phyloP scores from a whole-genome alignment of 1,139 yeast genomes.

The Geotrichum carabidarum region DNA sequence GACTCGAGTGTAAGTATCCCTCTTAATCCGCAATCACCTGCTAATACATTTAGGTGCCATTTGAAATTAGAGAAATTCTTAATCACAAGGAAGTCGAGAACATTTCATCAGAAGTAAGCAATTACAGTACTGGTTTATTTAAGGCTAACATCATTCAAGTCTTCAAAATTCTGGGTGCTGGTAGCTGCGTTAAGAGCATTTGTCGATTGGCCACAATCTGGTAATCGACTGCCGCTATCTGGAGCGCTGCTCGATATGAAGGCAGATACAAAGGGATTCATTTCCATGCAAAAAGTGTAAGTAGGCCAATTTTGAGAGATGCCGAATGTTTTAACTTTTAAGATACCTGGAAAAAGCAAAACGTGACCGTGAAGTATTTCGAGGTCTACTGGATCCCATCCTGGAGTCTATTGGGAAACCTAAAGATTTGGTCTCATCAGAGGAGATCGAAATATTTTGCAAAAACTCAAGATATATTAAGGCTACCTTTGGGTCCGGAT shows the following conservation, averaged over 20 bases:
- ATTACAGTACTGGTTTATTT: neutral
- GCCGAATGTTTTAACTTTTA: neutral
- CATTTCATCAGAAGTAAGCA: constrained; percentile 6
- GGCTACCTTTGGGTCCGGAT: constrained; percentile 31
- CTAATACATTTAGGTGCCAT: constrained; percentile 32
- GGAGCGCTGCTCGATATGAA: constrained; percentile 90
- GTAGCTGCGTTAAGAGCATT: constrained; percentile 53
- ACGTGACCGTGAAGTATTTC: constrained; percentile 46
- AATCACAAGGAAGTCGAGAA: constrained; percentile 21
- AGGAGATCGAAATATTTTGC: constrained; percentile 50
- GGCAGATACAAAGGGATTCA: constrained; percentile 61
- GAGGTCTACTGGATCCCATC: constrained; percentile 36
- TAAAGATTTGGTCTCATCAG: constrained; percentile 36
- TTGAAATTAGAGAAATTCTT: constrained; percentile 31
- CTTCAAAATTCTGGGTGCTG: constrained; percentile 55
- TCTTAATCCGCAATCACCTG: neutral
- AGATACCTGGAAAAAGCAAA: constrained; percentile 52
- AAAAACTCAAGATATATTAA: constrained; percentile 49
- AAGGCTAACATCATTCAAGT: constrained; percentile 4
- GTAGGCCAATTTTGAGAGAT: neutral
- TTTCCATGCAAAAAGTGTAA: constrained; percentile 49
- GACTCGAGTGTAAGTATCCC: constrained; percentile 26
- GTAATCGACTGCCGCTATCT: constrained; percentile 54
- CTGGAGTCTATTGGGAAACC: constrained; percentile 30
- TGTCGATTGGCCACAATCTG: constrained; percentile 31